Percentiles rank a stretch among this genome's conserved stretches.
These are phyloP conservation scores for Paracorniculantispora psalliotae DNA, from an alignment of 2,329 filamentous ascomycete species.

Conservation along the genomic window DNA sequence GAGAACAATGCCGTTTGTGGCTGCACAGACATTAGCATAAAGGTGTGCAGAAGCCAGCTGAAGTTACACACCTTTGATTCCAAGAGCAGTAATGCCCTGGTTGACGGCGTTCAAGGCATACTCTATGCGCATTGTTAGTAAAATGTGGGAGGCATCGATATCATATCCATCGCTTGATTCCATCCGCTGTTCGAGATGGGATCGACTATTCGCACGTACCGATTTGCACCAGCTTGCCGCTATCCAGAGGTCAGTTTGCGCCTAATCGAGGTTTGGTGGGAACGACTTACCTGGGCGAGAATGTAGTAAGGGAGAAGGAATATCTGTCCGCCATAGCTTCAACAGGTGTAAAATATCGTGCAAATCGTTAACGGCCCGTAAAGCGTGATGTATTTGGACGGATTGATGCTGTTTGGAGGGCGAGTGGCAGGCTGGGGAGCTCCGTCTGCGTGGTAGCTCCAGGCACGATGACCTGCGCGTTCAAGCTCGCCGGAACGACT, in stretches of 20 bases:
- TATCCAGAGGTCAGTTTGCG: conserved; percentile 47
- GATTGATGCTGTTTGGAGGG: conserved; percentile 16
- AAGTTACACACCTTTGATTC: conserved; percentile 80
- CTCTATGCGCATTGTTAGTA: conserved; percentile 52
- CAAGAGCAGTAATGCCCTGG: conserved; percentile 95
- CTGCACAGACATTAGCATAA: conserved; percentile 39
- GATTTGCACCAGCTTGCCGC: conserved; percentile 98
- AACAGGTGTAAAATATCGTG: conserved; percentile 8
- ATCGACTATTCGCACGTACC: conserved; percentile 41
- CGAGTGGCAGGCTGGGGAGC: conserved; percentile 13
- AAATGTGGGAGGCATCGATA: conserved; percentile 14
- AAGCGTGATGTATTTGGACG: conserved; percentile 10
- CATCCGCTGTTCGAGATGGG: neutral
- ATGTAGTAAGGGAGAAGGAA: conserved; percentile 98
- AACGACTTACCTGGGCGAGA: conserved; percentile 86
- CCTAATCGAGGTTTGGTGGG: conserved; percentile 19
- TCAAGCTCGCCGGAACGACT: conserved; percentile 9
- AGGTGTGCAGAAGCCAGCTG: conserved; percentile 18
- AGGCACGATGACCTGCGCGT: conserved; percentile 18
- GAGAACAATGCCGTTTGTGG: conserved; percentile 97
- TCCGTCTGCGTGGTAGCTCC: conserved; percentile 11
- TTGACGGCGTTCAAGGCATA: conserved; percentile 99
- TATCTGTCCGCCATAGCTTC: conserved; percentile 90
- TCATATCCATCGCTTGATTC: neutral
- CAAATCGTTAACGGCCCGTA: neutral